Conservation (phyloP, 768 basidiomycete species). For the Ramaria sp. region DNA sequence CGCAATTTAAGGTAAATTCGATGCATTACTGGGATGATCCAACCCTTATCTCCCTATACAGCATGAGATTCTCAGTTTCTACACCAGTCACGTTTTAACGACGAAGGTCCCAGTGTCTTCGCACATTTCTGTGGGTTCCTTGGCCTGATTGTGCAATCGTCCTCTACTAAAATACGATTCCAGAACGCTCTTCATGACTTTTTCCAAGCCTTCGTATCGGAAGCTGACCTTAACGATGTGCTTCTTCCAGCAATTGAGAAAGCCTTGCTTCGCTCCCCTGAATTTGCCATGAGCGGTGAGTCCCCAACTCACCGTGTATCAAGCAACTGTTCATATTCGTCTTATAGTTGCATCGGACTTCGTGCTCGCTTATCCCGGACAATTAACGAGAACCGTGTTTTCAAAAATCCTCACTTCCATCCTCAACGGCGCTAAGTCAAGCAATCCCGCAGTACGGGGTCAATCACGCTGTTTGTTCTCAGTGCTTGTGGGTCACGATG, state of each 20-base stretch:
- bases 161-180: conserved; percentile 4
- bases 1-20: conserved; percentile 28
- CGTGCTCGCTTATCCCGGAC: conserved; percentile 41
- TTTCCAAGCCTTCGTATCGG: conserved; percentile 38
- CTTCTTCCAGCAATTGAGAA: conserved; percentile 74
- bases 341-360: conserved; percentile 47
- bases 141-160: neutral
- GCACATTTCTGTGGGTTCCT: conserved; percentile 44
- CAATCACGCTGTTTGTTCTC: conserved; percentile 50
- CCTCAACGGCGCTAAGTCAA: conserved; percentile 66
- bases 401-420: conserved; percentile 45
- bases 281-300: conserved; percentile 58
- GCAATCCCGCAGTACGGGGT: conserved; percentile 47
- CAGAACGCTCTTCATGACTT: conserved; percentile 54
- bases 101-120: conserved; percentile 50
- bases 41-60: conserved; percentile 17
- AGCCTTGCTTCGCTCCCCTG: conserved; percentile 71
- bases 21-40: neutral
- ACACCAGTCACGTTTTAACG: conserved; percentile 51
- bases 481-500: conserved; percentile 26
- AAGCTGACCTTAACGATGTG: conserved; percentile 37
- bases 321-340: neutral
- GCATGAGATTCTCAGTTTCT: conserved; percentile 50
- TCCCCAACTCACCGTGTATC: neutral
- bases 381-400: conserved; percentile 38